These are phyloP conservation scores for Gracilaria domingensis DNA, from an alignment of 23 red algal genomes.

Conservation along the genomic window DNA sequence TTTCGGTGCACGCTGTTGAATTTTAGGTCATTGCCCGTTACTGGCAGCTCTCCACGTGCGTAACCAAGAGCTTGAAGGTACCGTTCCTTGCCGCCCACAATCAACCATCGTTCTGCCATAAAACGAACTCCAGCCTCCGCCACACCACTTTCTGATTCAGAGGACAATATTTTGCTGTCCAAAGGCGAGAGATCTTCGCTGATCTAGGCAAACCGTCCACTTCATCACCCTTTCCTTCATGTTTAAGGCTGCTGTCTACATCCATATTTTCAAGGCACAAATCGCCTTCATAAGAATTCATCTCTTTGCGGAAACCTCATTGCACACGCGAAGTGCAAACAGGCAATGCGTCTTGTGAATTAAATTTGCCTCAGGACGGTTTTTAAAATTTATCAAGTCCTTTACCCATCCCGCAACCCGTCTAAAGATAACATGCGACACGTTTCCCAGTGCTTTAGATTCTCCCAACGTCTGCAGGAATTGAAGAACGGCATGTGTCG, in stretches of 20 bases:
- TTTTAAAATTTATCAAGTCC: neutral
- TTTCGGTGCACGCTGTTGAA: neutral
- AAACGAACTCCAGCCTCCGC: neutral
- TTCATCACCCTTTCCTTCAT: neutral
- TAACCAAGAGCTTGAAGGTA: neutral
- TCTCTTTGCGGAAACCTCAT: neutral
- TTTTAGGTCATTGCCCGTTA: neutral
- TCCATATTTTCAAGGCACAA: neutral
- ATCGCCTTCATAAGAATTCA: neutral
- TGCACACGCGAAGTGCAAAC: conserved; percentile 5
- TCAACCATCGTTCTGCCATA: neutral
- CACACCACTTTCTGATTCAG: no score
- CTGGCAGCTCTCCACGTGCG: neutral
- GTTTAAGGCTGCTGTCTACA: neutral
- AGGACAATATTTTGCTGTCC: no score
- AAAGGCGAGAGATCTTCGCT: no score
- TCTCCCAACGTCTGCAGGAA: neutral
- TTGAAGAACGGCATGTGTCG: conserved; percentile 30
- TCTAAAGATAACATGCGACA: neutral
- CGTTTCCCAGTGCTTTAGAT: neutral
- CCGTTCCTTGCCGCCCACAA: neutral
- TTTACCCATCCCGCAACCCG: neutral
- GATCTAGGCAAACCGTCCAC: no score
- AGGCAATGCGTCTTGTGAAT: conserved; percentile 1
- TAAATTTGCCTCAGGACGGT: conserved; percentile 9